Conservation (phyloP, 257 asterid genomes). For the Nicotiana knightiana region DNA sequence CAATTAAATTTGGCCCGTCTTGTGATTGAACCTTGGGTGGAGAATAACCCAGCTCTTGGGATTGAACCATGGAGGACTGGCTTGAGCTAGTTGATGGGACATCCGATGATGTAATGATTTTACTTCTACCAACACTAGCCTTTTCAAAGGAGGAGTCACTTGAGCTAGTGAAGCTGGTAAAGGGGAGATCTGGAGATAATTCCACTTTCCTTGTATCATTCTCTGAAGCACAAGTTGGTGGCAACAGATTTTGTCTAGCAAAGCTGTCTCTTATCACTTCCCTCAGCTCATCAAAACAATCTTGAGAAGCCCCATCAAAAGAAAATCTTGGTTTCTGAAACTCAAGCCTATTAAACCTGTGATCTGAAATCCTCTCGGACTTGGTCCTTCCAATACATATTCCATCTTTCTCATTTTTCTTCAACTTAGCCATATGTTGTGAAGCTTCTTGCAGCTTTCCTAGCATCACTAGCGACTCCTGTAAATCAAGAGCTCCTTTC, state of each 20-base stretch:
- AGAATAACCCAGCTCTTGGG: slow-evolving; percentile 34
- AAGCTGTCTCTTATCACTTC: slow-evolving; percentile 54
- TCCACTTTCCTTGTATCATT: slow-evolving; percentile 10
- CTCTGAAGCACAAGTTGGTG: slow-evolving; percentile 19
- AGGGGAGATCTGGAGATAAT: not conserved
- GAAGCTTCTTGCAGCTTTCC: slow-evolving; percentile 62
- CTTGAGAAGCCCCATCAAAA: slow-evolving; percentile 34
- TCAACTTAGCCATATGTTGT: slow-evolving; percentile 29
- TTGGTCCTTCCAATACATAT: slow-evolving; percentile 22
- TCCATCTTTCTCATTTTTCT: slow-evolving; percentile 30
- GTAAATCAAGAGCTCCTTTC: slow-evolving; percentile 62
- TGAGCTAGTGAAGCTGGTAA: not conserved
- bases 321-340: slow-evolving; percentile 40
- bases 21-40: slow-evolving; percentile 20
- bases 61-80: slow-evolving; percentile 36
- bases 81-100: slow-evolving; percentile 50
- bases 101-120: slow-evolving; percentile 27
- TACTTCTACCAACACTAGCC: slow-evolving; percentile 16
- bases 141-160: slow-evolving; percentile 13
- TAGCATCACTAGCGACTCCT: slow-evolving; percentile 55
- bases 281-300: slow-evolving; percentile 71
- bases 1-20: slow-evolving; percentile 49
- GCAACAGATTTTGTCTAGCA: slow-evolving; percentile 51
- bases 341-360: slow-evolving; percentile 14
- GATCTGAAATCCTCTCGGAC: slow-evolving; percentile 28